Percentiles rank a stretch among this genome's conserved stretches.
These are phyloP conservation scores for Cryphonectria naterciae DNA, from an alignment of 2,329 filamentous ascomycete genomes.

Conservation along the genomic window DNA sequence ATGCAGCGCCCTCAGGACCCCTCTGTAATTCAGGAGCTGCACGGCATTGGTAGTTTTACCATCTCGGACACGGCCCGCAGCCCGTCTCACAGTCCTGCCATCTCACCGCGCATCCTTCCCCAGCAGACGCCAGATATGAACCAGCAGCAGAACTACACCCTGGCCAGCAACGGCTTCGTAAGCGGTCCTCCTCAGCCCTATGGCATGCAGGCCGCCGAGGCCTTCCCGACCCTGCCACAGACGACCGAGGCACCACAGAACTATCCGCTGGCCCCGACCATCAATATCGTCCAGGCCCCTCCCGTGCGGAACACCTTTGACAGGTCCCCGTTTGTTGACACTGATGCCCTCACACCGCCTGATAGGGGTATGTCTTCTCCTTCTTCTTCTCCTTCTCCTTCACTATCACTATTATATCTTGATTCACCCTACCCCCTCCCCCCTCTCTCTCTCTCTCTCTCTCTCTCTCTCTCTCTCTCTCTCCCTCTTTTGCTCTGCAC, in stretches of 20 bases:
- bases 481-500: too few species aligned
- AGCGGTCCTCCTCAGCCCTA: slow-evolving; percentile 46
- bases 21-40: slow-evolving; percentile 74
- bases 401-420: too few species aligned
- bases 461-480: too few species aligned
- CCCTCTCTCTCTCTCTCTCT: too few species aligned
- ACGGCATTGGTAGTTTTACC: slow-evolving; percentile 79
- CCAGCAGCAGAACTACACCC: slow-evolving; percentile 55
- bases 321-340: slow-evolving; percentile 64
- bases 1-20: slow-evolving; percentile 76
- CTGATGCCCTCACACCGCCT: slow-evolving; percentile 84
- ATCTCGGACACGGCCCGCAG: slow-evolving; percentile 79
- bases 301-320: slow-evolving; percentile 69
- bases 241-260: slow-evolving; percentile 61
- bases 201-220: slow-evolving; percentile 48
- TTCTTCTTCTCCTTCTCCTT: too few species aligned
- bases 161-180: slow-evolving; percentile 48
- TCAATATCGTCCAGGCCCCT: slow-evolving; percentile 90
- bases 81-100: slow-evolving; percentile 74
- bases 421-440: too few species aligned
- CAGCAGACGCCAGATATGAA: slow-evolving; percentile 58
- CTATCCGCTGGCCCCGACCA: slow-evolving; percentile 69
- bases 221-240: slow-evolving; percentile 56
- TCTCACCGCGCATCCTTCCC: slow-evolving; percentile 64
- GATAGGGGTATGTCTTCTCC: slow-evolving; percentile 59